A percentile compares a stretch with the other conserved stretches of the same genome.
Conservation (phyloP, 139 green algal species). For the Chlorella sp. region DNA sequence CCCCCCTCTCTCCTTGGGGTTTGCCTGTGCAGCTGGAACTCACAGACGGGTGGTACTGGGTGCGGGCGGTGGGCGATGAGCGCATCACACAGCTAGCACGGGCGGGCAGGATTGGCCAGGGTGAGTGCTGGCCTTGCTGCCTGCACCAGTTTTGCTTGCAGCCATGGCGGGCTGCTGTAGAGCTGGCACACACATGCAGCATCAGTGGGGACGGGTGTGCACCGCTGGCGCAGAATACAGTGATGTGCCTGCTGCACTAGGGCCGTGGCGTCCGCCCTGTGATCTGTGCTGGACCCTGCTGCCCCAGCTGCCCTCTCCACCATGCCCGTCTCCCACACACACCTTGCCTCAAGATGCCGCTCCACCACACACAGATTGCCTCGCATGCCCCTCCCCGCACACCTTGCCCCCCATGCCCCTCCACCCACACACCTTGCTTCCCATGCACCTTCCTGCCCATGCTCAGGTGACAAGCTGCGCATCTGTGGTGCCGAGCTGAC, state of each 20-base stretch:
- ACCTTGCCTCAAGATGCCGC: no score
- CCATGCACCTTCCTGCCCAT: background rate
- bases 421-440: background rate
- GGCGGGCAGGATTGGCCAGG: conserved; percentile 14
- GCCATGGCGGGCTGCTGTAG: background rate
- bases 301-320: no score
- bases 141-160: no score
- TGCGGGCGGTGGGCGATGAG: conserved; percentile 57
- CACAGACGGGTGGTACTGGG: conserved; percentile 80
- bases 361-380: no score
- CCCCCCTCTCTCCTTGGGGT: background rate
- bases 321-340: no score
- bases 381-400: background rate
- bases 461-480: conserved; percentile 42
- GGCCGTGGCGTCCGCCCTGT: no score
- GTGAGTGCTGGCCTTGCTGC: background rate
- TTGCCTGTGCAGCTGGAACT: conserved; percentile 60
- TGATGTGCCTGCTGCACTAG: background rate
- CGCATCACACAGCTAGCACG: conserved; percentile 47
- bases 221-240: background rate
- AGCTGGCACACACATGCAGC: conserved; percentile 32
- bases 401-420: background rate
- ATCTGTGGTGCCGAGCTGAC: conserved; percentile 42
- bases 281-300: no score
- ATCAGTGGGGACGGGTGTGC: background rate